A percentile compares a stretch with the other conserved stretches of the same genome.
These are phyloP conservation scores for Geotrichum phurueaensis DNA, from an alignment of 1,139 yeast genomes.

Conservation along the genomic window DNA sequence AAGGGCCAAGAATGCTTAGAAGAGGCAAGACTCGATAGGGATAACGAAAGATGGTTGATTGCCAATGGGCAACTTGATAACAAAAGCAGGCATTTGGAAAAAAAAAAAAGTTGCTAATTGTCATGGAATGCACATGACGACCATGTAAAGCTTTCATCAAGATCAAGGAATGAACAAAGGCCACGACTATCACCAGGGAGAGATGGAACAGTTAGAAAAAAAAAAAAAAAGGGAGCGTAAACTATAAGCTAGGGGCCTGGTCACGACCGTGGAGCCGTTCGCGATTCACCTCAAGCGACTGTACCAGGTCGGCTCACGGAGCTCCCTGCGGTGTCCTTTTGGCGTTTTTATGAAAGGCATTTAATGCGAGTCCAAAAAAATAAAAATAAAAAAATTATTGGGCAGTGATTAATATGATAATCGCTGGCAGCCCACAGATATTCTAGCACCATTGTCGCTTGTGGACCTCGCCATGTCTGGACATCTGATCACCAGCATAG, in stretches of 20 bases:
- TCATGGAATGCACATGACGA: too few relatives aligned
- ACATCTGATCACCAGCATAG: background rate
- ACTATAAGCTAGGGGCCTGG: background rate
- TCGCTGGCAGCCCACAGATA: background rate
- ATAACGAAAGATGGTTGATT: too few relatives aligned
- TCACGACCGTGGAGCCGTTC: background rate
- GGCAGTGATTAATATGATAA: background rate
- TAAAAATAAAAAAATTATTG: too few relatives aligned
- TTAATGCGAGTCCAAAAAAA: background rate
- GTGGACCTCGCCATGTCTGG: background rate
- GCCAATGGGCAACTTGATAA: too few relatives aligned
- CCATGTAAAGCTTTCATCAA: background rate
- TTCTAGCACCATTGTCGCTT: constrained; percentile 2
- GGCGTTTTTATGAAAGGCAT: background rate
- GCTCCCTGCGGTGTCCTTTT: background rate
- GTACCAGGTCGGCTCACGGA: background rate
- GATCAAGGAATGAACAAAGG: background rate
- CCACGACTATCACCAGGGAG: background rate
- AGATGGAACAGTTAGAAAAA: background rate
- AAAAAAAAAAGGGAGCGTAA: background rate
- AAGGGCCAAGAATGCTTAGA: too few relatives aligned
- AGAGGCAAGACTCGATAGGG: too few relatives aligned
- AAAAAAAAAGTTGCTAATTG: too few relatives aligned
- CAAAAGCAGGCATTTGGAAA: too few relatives aligned
- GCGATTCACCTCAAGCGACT: background rate